Evolutionary conservation across 192 early-diverging fungal genomes (phyloP), one percentile per base, ranked within the genome.

Genomic region (Chytriomyces sp.): DNA sequence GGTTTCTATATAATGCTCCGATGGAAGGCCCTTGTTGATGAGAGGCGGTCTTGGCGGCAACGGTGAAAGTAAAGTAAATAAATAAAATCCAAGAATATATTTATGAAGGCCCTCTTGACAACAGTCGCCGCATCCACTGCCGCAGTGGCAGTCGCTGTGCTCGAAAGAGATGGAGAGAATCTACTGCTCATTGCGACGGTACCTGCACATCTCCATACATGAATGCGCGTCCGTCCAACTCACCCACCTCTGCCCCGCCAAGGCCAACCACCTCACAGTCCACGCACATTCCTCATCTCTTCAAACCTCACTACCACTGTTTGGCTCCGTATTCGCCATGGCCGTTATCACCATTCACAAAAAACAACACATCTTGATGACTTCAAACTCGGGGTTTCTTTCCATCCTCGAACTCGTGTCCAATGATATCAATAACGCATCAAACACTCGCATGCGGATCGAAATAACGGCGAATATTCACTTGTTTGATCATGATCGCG

Each of bases 331-430:
- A 47, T 69, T 23, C 2, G 0, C 68, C 49, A 26, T 44, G 28
- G 28, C 28, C 28, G 28, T 35, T 2, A 35, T 35, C 28, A 35
- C 28, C 1, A 0, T 35, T 35, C 28, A 35, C 28, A 35, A 35
- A 35, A 35, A 35, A 35, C 28, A 35, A 35, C 28, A 35, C 28
- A 0, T 35, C 2, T 35, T 72, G 10, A 44, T 61, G 23, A 53
- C 71, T 45, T 82, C 81, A 1, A 78, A 82, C 67, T 79, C 81
- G 5, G 81, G 78, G 45, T 72, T 60, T 26, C 69, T 82, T 20
- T 62, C 78, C 50, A 77, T 82, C 68, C 8, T 82, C 13, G 26
- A 20, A 10, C 49, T 57, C n/a, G 8, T 7, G 48, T 16, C 47
- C 43, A n/a, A 18, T 24, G n/a, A n/a, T n/a, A 1, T 28, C 7